Evolutionary conservation across 306 rosid genomes (phyloP).

Genomic region (Fragaria vesca): DNA sequence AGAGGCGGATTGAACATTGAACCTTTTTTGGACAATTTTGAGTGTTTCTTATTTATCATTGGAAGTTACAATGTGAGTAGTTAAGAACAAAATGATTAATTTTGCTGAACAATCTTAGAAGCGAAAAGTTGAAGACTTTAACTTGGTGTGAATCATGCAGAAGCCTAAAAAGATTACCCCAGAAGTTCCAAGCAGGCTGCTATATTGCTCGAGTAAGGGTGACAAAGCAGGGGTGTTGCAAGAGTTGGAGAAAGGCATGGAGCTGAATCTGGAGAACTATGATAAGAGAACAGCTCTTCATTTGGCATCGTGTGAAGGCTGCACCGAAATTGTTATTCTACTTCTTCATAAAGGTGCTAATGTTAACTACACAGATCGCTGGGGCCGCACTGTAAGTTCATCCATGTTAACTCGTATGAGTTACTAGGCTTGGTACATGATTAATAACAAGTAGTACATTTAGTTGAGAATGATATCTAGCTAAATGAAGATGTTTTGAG

Average conservation of each 20-base stretch:
- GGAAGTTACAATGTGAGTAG: too few species aligned
- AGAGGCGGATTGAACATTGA: not conserved
- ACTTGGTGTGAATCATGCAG: not conserved
- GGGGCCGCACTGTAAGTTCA: conserved; percentile 35
- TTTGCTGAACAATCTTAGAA: too few species aligned
- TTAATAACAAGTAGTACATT: not conserved
- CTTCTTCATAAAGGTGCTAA: conserved; percentile 35
- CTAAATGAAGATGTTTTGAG: not conserved
- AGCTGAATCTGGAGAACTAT: conserved; percentile 22
- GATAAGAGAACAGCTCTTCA: conserved; percentile 38
- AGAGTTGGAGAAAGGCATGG: conserved; percentile 30
- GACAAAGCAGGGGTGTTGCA: conserved; percentile 31
- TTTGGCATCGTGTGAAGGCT: conserved; percentile 33
- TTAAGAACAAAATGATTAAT: too few species aligned
- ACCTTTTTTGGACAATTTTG: not conserved
- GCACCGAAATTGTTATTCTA: conserved; percentile 24
- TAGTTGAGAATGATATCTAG: not conserved
- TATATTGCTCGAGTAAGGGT: conserved; percentile 30
- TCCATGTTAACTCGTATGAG: not conserved
- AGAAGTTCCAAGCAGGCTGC: conserved; percentile 25
- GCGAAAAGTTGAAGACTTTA: too few species aligned
- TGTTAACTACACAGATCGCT: conserved; percentile 28
- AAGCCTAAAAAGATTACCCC: not conserved
- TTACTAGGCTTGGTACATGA: not conserved
- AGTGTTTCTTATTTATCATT: not conserved